These are phyloP conservation scores for Zygosaccharomyces sapae DNA, from an alignment of 1,139 yeast species.

Conservation along the genomic window DNA sequence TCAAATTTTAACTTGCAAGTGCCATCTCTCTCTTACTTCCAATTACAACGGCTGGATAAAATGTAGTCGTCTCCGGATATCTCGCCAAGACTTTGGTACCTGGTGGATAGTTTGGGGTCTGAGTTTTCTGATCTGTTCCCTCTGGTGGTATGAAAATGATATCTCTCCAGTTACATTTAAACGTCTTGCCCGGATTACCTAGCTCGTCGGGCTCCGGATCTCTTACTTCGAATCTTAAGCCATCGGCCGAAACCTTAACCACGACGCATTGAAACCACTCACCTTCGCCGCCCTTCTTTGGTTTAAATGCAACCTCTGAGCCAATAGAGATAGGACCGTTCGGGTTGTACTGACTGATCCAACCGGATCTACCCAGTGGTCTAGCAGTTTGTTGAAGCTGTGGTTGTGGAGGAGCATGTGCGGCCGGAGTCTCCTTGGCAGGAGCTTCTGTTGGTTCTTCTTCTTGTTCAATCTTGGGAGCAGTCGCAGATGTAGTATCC, in stretches of 20 bases:
- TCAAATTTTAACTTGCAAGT: constrained; percentile 80
- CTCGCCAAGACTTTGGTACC: constrained; percentile 86
- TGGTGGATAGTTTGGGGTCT: constrained; percentile 56
- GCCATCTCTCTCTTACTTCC: constrained; percentile 71
- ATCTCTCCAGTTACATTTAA: constrained; percentile 78
- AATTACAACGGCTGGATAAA: constrained; percentile 88
- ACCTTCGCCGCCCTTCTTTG: constrained; percentile 64
- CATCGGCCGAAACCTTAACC: constrained; percentile 69
- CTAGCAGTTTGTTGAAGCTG: constrained; percentile 6
- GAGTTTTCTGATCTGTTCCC: constrained; percentile 38
- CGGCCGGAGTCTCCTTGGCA: neutral
- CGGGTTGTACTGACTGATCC: constrained; percentile 49
- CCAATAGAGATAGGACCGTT: constrained; percentile 61
- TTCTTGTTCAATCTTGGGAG: too few species aligned
- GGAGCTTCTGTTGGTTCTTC: neutral
- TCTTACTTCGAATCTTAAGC: constrained; percentile 72
- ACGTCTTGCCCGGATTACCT: constrained; percentile 83
- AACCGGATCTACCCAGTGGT: constrained; percentile 32
- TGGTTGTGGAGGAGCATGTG: neutral
- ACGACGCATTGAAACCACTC: constrained; percentile 99
- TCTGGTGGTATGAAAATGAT: constrained; percentile 65
- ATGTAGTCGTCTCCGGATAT: constrained; percentile 97
- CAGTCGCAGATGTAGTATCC: too few species aligned
- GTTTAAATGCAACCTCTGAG: constrained; percentile 83
- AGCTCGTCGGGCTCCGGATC: constrained; percentile 98